phyloP scores from a whole-genome alignment of 2,329 filamentous ascomycete species.

The Laburnicola sp. region DNA sequence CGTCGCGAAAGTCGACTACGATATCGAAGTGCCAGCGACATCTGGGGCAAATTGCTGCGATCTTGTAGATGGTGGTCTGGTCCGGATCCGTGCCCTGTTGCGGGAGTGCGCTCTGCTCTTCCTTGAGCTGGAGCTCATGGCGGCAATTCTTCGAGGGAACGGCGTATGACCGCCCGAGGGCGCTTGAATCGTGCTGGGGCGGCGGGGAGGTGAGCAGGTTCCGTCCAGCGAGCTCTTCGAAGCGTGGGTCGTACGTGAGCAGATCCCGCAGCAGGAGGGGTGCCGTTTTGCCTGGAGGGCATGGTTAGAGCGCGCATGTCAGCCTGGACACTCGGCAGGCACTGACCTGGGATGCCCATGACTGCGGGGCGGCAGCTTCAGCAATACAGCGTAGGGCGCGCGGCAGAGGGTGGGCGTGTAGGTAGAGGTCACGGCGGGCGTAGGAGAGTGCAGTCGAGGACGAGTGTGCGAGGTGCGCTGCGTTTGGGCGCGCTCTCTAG shows the following conservation, averaged over 20 bases:
- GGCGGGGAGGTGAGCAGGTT: conserved; percentile 63
- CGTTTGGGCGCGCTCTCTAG: conserved; percentile 3
- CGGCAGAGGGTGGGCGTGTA: conserved; percentile 1
- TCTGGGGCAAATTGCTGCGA: conserved; percentile 63
- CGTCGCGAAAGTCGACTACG: conserved; percentile 54
- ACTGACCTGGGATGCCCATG: conserved; percentile 6
- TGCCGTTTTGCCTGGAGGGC: conserved; percentile 56
- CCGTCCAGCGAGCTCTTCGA: conserved; percentile 50
- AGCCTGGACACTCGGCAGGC: too few species aligned
- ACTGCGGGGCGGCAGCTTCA: too few species aligned
- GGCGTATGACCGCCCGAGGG: conserved; percentile 30
- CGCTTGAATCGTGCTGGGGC: conserved; percentile 52
- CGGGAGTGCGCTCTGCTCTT: conserved; percentile 56
- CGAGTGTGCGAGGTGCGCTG: conserved; percentile 1
- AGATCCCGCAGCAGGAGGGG: conserved; percentile 57
- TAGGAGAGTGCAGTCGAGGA: neutral
- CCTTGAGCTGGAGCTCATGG: conserved; percentile 63
- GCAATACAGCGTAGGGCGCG: too few species aligned
- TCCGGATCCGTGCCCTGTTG: conserved; percentile 47
- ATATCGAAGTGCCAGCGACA: conserved; percentile 67
- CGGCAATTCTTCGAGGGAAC: conserved; percentile 54
- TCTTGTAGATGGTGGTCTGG: conserved; percentile 53
- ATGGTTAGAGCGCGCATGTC: too few species aligned
- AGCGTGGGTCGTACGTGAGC: conserved; percentile 54
- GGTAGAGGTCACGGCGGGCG: neutral